Base-by-base conservation (phyloP, 805 yeast genomes). In the Candida pini region DNA sequence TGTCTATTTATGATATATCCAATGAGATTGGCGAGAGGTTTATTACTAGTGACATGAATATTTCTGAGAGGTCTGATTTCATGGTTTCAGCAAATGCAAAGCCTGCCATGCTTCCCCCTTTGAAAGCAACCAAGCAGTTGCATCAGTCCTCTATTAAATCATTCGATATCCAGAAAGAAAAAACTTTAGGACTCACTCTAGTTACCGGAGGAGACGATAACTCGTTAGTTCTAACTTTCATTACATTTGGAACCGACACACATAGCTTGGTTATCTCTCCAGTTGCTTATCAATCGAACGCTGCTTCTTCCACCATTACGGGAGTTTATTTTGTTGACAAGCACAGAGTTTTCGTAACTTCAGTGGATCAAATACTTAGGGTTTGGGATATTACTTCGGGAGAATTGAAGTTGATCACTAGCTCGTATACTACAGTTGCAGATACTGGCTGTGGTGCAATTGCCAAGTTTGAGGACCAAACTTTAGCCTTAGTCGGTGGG, bases 131-230 rank as follows among this genome's bases (percentile, higher is more conserved):
- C 2, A 39, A 39, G 25, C 72, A 62, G 34, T 63, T 86, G 9
- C 98, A 92, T 50, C 96, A 89, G 55, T 86, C 90, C 25, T 87
- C 96, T 26, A 71, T 90, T 31, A 84, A 87, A 41, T 70, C 81
- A 1, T 51, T 84, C n/a, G 67, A 59, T 56, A 9, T 48, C 40
- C 2, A 36, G 31, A 27, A 42, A 18, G 6, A 22, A 5, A 26
- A 35, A 5, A 16, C 23, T 4, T 30, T 36, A 3, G 25, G 35
- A 29, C 41, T 36, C 3, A 51, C 58, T 16, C 55, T 84, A 4
- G 62, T 77, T 5, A 76, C 96, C 1, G 97, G 96, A 21, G 97
- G 98, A 35, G 98, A 92, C 53, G 98, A 92, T 50, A 89, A 90
- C 58, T 82, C 87, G 0, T 50, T 83, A 3, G 70, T 65, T 1